Percentiles rank a stretch among this genome's conserved stretches.
phyloP scores from a whole-genome alignment of 305 asterid genomes.

The Fraxinus angustifolia region DNA sequence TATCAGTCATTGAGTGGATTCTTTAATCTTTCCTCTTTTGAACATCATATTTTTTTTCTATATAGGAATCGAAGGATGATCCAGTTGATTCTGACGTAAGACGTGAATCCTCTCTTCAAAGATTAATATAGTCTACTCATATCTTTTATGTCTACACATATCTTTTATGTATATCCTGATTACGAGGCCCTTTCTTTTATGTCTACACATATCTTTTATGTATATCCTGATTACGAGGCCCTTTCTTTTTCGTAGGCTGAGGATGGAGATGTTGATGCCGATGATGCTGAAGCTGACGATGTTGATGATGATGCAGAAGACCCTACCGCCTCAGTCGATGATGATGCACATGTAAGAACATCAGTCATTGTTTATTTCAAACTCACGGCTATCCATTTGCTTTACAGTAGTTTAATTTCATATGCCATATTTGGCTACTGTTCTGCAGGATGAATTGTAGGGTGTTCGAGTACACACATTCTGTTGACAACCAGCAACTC shows the following conservation, averaged over 20 bases:
- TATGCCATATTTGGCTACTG: not conserved
- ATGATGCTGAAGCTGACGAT: constrained; percentile 36
- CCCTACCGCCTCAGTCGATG: constrained; percentile 37
- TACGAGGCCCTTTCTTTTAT: constrained; percentile 1
- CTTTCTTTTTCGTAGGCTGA: constrained; percentile 51
- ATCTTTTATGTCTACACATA: too few species aligned
- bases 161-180: not conserved
- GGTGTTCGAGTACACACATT: constrained; percentile 9
- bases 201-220: not conserved
- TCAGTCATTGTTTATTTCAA: not conserved
- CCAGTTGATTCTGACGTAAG: constrained; percentile 90
- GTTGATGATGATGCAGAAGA: constrained; percentile 41
- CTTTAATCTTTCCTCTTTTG: not conserved
- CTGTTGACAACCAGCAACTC: constrained; percentile 20
- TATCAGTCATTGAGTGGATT: not conserved
- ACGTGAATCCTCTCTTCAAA: not conserved
- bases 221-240: constrained; percentile 3
- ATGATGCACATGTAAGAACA: constrained; percentile 54
- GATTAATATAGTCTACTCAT: not conserved
- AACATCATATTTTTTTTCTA: not conserved
- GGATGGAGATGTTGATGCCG: constrained; percentile 51
- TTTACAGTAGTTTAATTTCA: not conserved
- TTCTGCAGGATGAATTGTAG: constrained; percentile 75
- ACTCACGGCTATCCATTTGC: not conserved
- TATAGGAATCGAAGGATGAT: constrained; percentile 65